Percentiles rank a stretch among this genome's conserved stretches.
These are phyloP conservation scores for Didymosphaeria variabile DNA, from an alignment of 2,329 filamentous ascomycete genomes.

Conservation along the genomic window DNA sequence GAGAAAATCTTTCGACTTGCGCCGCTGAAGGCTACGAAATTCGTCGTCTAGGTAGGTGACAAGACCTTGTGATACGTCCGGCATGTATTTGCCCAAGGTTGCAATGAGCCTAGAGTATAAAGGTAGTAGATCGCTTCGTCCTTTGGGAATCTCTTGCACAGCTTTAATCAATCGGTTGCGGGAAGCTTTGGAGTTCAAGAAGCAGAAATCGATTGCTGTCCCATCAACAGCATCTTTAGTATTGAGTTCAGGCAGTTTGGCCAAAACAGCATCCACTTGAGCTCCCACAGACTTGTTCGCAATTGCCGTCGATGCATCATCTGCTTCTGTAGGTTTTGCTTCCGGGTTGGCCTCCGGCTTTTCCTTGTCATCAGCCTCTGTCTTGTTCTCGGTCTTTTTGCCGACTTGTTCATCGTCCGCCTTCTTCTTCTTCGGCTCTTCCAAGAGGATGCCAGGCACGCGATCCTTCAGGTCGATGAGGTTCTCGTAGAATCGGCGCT, in stretches of 20 bases:
- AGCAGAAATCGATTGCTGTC: slow-evolving; percentile 95
- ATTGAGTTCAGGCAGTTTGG: slow-evolving; percentile 88
- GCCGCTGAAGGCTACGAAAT: slow-evolving; percentile 93
- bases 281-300: slow-evolving; percentile 97
- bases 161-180: slow-evolving; percentile 93
- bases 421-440: slow-evolving; percentile 96
- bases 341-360: slow-evolving; percentile 54
- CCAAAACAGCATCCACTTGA: slow-evolving; percentile 89
- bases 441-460: slow-evolving; percentile 90
- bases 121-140: slow-evolving; percentile 87
- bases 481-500: slow-evolving; percentile 97
- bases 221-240: slow-evolving; percentile 93
- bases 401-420: slow-evolving; percentile 80
- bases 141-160: slow-evolving; percentile 92
- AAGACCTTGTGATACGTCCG: slow-evolving; percentile 90
- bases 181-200: slow-evolving; percentile 97
- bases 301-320: slow-evolving; percentile 92
- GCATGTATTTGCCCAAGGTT: slow-evolving; percentile 91
- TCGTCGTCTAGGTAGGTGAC: slow-evolving; percentile 95
- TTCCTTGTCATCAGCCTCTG: slow-evolving; percentile 47
- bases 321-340: slow-evolving; percentile 65
- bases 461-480: slow-evolving; percentile 94
- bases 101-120: slow-evolving; percentile 92
- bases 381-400: slow-evolving; percentile 70
- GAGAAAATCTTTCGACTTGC: slow-evolving; percentile 97